Base-by-base conservation (phyloP, 768 basidiomycete species). In the Boletus sp. region DNA sequence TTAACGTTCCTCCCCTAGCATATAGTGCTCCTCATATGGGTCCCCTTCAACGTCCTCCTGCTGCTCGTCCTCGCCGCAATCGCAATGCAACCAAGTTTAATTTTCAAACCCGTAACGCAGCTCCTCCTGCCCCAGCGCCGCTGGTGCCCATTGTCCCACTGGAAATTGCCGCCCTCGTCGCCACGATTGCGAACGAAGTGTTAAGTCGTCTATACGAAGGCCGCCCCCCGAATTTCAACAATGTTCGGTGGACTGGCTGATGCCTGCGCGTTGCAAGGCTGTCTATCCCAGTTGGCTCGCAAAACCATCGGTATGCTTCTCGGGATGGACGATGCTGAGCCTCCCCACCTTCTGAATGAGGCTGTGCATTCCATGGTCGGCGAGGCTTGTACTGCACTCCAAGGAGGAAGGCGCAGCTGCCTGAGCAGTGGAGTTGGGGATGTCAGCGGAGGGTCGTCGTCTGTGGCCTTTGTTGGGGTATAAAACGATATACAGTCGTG, bases 221-320 rank as follows among this genome's bases (percentile, higher is more conserved):
- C 97, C 62, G 83, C 80, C 55, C 69, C 75, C 90, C 93, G 77
- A 72, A 91, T 70, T 37, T 36, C 3, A 30, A 63, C 24, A 24
- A 40, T 24, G 18, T 28, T 47, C 37, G 14, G n/a, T n/a, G n/a
- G n/a, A n/a, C 41, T 24, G 54, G 7, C 58, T 52, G 28, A 56
- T 46, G 64, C 44, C 50, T n/a, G n/a, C n/a, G n/a, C n/a, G n/a
- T 54, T 28, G 54, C 57, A 47, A 70, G 92, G 88, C 28, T 72
- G 86, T 55, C 88, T 98, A 67, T 92, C 94, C 56, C 95, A 96
- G 24, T 79, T 97, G 70, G 94, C 97, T 62, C 97, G 97, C 59
- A 98, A 98, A 83, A 97, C 98, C 73, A 98, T 94, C 42, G 95
- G 94, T 54, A 98, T 98, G 95, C 80, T 98, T 69, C 84, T 98